Conservation (phyloP, 306 rosid species). For the Dryas drummondii region DNA sequence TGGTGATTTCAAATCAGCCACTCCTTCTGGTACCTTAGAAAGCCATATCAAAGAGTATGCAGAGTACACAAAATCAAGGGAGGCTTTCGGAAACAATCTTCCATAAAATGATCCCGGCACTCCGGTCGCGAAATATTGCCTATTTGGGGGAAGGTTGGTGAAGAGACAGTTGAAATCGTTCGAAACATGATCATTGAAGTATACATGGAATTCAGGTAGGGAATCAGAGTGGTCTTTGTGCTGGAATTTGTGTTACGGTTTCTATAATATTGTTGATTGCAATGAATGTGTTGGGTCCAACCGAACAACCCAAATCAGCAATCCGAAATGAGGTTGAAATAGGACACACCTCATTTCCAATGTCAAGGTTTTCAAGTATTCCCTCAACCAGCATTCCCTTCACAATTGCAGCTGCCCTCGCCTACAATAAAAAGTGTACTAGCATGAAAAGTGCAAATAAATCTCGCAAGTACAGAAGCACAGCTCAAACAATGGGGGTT, state of each 20-base stretch:
- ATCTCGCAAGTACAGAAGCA: too few species aligned
- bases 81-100: conserved; percentile 13
- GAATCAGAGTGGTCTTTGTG: not conserved
- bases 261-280: conserved; percentile 5
- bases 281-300: conserved; percentile 25
- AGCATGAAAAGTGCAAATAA: too few species aligned
- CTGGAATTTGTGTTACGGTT: not conserved
- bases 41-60: conserved; percentile 2
- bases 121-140: not conserved
- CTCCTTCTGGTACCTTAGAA: not conserved
- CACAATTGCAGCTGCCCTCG: not conserved
- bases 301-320: conserved; percentile 13
- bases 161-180: conserved; percentile 21
- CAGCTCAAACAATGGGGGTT: too few species aligned
- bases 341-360: not conserved
- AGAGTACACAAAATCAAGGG: conserved; percentile 10
- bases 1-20: not conserved
- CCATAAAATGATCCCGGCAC: conserved; percentile 13
- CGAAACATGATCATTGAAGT: conserved; percentile 7
- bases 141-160: not conserved
- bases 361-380: conserved; percentile 15
- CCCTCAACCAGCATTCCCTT: not conserved
- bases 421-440: not conserved
- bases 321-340: not conserved
- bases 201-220: conserved; percentile 16